Evolutionary conservation across 2,329 filamentous ascomycete genomes (phyloP).

Genomic region (Xylariaceae sp.): DNA sequence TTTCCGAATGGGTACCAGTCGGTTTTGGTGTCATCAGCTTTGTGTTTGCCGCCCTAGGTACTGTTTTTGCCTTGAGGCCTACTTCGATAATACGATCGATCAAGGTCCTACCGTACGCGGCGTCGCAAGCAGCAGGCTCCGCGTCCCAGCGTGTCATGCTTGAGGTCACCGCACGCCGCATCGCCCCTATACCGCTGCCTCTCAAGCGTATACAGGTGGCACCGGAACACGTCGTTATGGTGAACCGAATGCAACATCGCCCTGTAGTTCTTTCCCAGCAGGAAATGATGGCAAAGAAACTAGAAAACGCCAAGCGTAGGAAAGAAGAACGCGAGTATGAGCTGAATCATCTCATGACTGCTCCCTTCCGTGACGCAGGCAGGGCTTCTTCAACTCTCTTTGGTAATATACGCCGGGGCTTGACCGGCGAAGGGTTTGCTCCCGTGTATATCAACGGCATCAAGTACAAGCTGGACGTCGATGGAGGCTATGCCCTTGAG

Average conservation of each 20-base stretch:
- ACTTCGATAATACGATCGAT: constrained; percentile 64
- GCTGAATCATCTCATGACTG: constrained; percentile 61
- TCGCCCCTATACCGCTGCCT: constrained; percentile 52
- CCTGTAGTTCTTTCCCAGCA: constrained; percentile 25
- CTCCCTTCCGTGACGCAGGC: constrained; percentile 60
- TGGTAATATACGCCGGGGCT: constrained; percentile 54
- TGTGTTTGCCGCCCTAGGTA: constrained; percentile 65
- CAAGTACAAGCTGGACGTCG: constrained; percentile 64
- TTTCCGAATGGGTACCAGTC: constrained; percentile 63
- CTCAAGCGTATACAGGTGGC: constrained; percentile 51
- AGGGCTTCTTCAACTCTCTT: constrained; percentile 52
- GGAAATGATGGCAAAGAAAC: constrained; percentile 41
- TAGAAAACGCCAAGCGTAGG: constrained; percentile 47
- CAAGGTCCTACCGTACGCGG: constrained; percentile 53
- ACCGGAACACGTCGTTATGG: constrained; percentile 48
- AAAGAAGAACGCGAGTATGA: constrained; percentile 57
- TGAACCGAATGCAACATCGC: constrained; percentile 44
- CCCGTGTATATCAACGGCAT: constrained; percentile 55
- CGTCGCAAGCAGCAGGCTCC: background rate
- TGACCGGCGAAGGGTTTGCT: constrained; percentile 64
- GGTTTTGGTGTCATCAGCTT: constrained; percentile 65
- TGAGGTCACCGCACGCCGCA: constrained; percentile 59
- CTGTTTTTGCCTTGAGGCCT: constrained; percentile 65
- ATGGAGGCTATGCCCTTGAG: constrained; percentile 64
- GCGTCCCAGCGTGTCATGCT: constrained; percentile 49